Base-by-base conservation (phyloP, 768 basidiomycete species). In the Rhodotorula kratochvilovae region DNA sequence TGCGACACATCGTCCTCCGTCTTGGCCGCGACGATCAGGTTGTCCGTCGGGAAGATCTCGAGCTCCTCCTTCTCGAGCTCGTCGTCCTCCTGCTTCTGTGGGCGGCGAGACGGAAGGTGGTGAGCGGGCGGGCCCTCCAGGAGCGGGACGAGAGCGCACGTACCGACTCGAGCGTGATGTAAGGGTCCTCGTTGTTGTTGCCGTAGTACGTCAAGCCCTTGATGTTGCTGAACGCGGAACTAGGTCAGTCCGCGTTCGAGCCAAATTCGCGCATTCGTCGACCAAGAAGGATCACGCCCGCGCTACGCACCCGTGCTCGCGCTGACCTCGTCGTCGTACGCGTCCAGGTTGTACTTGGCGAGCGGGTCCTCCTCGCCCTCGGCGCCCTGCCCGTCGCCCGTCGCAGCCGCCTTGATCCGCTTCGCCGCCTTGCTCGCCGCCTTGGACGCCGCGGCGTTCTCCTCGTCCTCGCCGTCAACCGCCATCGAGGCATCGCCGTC, bases 1-100 rank as follows among this genome's bases (percentile, higher is more conserved):
- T 96, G 92, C 3, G 94, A 94, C 64, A 98, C 86, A 73, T 98
- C 93, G 81, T 97, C 93, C 79, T 94, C 91, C 0, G 95, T 97
- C 86, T 93, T 94, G 45, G 94, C 94, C 45, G 88, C 83, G 42
- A 97, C 88, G 74, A 99, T 82, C 72, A 99, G 85, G 79, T 96
- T 96, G 83, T 98, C 96, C 23, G 91, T 87, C 2, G 92, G 89
- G 13, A 89, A 82, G 63, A 99, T 81, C 80, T 96, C 90, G 29
- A 97, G 86, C 72, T 96, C 94, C 82, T 89, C 85, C 29, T 90
- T 87, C 79, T 97, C 96, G 57, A 89, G 85, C 45, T 90, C 90
- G n/a, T 80, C 81, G 63, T 82, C 80, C 61, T 88, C 85, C 25
- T 87, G 86, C 77, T 89, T 87, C 86, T 88, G 69, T 50, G 48